Evolutionary conservation across 2,329 filamentous ascomycete species (phyloP), one percentile per base, ranked within the genome.

Genomic region (Fusarium chlamydosporum): DNA sequence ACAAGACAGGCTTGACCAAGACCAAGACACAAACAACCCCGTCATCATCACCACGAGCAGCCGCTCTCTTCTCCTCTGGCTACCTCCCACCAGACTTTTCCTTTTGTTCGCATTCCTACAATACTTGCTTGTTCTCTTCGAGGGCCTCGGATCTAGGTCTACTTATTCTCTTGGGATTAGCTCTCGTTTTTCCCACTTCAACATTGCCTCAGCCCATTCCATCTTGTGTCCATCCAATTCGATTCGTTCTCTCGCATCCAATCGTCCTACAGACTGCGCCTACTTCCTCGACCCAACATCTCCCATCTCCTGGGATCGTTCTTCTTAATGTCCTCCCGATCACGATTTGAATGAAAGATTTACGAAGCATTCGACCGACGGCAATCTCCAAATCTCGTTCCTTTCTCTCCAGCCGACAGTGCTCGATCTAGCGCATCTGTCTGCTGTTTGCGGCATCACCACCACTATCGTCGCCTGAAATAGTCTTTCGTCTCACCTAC

Each of bases 261-360:
- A 64, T 64, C 62, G 55, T 54, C 60, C 55, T 65, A 38, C 23
- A 54, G 56, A 43, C 61, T 56, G 47, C 67, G 55, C 64, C 51
- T 46, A 41, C 60, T 58, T 46, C 48, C 53, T 56, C 56, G 61
- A 70, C 63, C 47, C 65, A 51, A 55, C 42, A 23, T 62, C 42
- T 51, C 12, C 26, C 42, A 42, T 51, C 41, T 60, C 42, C 35
- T 42, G 41, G 53, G 31, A 52, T 51, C 42, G 34, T 37, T 65
- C 46, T 29, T 56, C 37, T 67, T 50, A 29, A 48, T 45, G 38
- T 51, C 41, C 34, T n/a, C 31, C 56, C 46, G 40, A 52, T 46
- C 52, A 63, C 61, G 66, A 65, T 41, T 64, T 70, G 67, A 47
- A 70, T 70, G 67, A 70, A 67, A 68, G 57, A 56, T 26, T 50